These are phyloP conservation scores for Candida mesenterica DNA, from an alignment of 1,139 yeast genomes.

Conservation along the genomic window DNA sequence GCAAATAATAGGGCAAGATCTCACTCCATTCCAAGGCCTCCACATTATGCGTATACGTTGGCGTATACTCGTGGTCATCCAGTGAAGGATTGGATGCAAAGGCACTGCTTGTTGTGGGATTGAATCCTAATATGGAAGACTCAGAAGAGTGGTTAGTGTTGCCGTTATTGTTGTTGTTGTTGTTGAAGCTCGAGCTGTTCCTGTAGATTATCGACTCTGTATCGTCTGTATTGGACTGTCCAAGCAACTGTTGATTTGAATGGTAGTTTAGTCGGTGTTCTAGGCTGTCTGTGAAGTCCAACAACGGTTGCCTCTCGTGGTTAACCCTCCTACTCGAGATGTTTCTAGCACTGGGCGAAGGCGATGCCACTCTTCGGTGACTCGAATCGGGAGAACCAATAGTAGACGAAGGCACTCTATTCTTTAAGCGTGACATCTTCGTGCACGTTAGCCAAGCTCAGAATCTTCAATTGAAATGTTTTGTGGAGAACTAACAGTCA, in stretches of 20 bases:
- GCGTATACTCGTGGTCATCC: conserved; percentile 21
- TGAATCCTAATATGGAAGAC: conserved; percentile 1
- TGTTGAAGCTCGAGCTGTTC: conserved; percentile 2
- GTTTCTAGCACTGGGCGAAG: conserved; percentile 33
- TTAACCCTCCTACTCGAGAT: conserved; percentile 35
- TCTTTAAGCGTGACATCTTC: conserved; percentile 1
- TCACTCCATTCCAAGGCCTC: conserved; percentile 30
- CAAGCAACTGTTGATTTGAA: conserved; percentile 1
- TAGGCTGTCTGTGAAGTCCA: conserved; percentile 9
- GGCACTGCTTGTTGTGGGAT: no score
- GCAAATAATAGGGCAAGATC: conserved; percentile 67
- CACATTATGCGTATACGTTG: conserved; percentile 19
- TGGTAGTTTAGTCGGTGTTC: conserved; percentile 3
- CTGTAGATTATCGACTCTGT: conserved; percentile 18
- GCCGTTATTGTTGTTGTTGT: neutral
- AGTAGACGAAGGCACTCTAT: conserved; percentile 6
- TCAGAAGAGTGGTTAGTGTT: neutral
- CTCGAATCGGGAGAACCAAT: conserved; percentile 5
- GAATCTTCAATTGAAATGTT: no score
- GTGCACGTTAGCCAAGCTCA: no score
- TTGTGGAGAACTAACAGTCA: no score
- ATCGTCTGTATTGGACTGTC: conserved; percentile 8
- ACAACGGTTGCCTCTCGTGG: conserved; percentile 22
- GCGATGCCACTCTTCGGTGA: conserved; percentile 23
- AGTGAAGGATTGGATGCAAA: neutral